Conservation (phyloP, 2,329 filamentous ascomycete genomes). For the Anthostomella pinea region DNA sequence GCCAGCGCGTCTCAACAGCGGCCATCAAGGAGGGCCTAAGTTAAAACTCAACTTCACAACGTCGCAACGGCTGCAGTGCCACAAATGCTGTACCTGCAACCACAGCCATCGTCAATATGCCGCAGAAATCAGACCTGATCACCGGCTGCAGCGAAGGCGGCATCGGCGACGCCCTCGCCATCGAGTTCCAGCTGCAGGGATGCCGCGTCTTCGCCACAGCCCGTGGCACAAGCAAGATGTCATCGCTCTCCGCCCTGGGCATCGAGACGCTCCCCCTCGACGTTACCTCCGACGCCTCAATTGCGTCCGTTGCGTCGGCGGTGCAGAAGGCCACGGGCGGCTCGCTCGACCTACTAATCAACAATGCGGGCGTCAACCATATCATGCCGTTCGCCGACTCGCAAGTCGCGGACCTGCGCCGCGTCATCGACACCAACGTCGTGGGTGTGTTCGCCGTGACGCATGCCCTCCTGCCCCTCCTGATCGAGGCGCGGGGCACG, state of each 20-base stretch:
- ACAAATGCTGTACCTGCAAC: too few species aligned
- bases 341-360: constrained; percentile 26
- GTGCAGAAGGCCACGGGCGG: constrained; percentile 15
- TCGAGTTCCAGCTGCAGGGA: neutral
- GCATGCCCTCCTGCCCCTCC: constrained; percentile 31
- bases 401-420: constrained; percentile 13
- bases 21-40: too few species aligned
- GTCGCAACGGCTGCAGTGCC: too few species aligned
- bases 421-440: constrained; percentile 28
- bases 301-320: too few species aligned
- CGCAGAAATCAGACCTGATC: constrained; percentile 6
- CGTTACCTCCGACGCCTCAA: too few species aligned
- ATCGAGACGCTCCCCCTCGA: too few species aligned
- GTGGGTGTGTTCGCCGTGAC: constrained; percentile 31
- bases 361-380: constrained; percentile 25
- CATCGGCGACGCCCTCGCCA: constrained; percentile 3
- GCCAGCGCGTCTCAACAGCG: too few species aligned
- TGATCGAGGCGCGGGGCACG: constrained; percentile 22
- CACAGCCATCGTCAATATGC: too few species aligned
- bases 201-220: constrained; percentile 9
- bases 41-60: too few species aligned
- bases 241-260: too few species aligned
- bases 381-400: constrained; percentile 25
- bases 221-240: constrained; percentile 2
- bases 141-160: constrained; percentile 11